phyloP scores from a whole-genome alignment of 2,329 filamentous ascomycete species.

The Xylaria digitata region DNA sequence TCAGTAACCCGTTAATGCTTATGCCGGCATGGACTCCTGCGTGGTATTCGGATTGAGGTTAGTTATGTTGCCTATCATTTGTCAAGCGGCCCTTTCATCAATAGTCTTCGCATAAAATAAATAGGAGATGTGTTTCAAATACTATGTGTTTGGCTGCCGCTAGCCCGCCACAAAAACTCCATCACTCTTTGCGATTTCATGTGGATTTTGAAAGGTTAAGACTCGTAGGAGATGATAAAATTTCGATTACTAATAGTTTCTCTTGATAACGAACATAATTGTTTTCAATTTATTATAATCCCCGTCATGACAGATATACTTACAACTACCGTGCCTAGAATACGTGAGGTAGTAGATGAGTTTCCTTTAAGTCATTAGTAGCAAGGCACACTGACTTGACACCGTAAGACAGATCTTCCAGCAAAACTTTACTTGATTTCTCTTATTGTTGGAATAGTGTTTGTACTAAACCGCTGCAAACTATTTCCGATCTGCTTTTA shows the following conservation, averaged over 20 bases:
- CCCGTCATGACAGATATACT: background rate
- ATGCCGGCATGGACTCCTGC: constrained; percentile 25
- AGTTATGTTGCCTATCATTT: constrained; percentile 35
- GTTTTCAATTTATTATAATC: too few relatives aligned
- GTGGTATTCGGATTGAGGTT: constrained; percentile 42
- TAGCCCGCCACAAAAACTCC: background rate
- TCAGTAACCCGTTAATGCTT: constrained; percentile 38
- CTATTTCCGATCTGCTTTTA: too few relatives aligned
- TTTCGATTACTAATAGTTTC: background rate
- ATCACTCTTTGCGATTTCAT: background rate
- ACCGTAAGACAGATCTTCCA: too few relatives aligned
- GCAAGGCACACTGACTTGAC: background rate
- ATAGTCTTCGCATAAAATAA: constrained; percentile 19
- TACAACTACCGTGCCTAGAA: too few relatives aligned
- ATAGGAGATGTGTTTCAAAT: background rate
- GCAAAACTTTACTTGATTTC: too few relatives aligned
- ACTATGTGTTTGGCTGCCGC: background rate
- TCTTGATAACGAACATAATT: background rate
- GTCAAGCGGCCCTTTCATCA: constrained; percentile 19
- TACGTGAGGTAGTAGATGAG: too few relatives aligned
- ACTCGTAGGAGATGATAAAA: background rate
- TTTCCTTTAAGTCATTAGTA: background rate
- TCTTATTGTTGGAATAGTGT: too few relatives aligned
- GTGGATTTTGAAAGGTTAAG: constrained; percentile 5
- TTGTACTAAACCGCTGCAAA: too few relatives aligned